Base-by-base conservation (phyloP, 2,329 filamentous ascomycete genomes). In the Pleurostoma richardsiae region DNA sequence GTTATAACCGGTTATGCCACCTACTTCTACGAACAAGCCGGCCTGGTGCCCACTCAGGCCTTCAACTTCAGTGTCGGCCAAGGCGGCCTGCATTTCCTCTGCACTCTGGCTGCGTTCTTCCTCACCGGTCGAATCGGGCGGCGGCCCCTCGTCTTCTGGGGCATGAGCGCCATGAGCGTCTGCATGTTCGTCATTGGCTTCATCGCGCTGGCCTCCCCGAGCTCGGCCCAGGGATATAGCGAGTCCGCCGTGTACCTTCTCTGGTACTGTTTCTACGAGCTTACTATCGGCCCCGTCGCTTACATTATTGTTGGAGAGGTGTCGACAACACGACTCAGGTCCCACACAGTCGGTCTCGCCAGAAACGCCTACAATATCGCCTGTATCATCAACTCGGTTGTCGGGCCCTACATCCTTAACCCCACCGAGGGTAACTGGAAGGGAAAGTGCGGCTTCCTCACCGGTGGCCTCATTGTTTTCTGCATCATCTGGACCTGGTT, bases 181-280 rank as follows among this genome's bases (percentile, higher is more conserved):
- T 58, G 64, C 1, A 60, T 70, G 4, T 61, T 70, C 3, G 54
- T 65, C 6, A 58, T 75, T 42, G 59, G 72, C 3, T 57, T 76
- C 45, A 68, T 68, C 2, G 65, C 71, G 39, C 57, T 62, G 3
- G 75, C 33, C n/a, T n/a, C 33, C 8, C 33, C 62, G 8, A 62
- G 68, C 3, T 56, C 59, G 0, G 66, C 65, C 10, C 61, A 65
- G 41, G 59, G 57, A 10, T 79, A 72, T 71, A 73, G 70, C 1
- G 70, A 76, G 45, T 77, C 73, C 4, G 65, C 68, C 3, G 62
- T 81, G n/a, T 68, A 79, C 52, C 56, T 80, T 5, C 54, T 78
- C 19, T 78, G 70, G 64, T 67, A 68, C 1, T 67, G 72, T 49
- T 53, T 66, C 11, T 77, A 75, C 58, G 70, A 69, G 51, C 55